Conservation (phyloP, 768 basidiomycete genomes). For the Auriscalpium microsporum region DNA sequence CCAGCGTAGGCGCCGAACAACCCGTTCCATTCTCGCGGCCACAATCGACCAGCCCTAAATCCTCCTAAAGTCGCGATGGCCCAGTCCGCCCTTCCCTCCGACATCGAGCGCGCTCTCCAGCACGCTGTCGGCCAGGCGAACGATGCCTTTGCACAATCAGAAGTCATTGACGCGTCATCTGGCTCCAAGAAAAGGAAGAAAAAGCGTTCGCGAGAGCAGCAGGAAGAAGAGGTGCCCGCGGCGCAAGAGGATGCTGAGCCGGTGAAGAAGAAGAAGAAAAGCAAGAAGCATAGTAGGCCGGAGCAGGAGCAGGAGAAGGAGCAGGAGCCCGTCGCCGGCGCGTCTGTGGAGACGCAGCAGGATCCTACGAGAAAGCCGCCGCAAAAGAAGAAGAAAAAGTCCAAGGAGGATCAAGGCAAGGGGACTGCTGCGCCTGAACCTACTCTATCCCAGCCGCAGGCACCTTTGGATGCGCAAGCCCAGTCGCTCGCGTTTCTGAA, state of each 20-base stretch:
- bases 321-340: no score
- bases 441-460: background rate
- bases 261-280: slow-evolving; percentile 28
- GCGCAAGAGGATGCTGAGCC: slow-evolving; percentile 7
- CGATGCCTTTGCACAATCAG: slow-evolving; percentile 26
- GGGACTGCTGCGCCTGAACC: slow-evolving; percentile 23
- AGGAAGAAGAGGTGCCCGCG: slow-evolving; percentile 10
- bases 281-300: slow-evolving; percentile 15
- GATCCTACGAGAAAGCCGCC: slow-evolving; percentile 18
- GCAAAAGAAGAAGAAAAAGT: slow-evolving; percentile 24
- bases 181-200: slow-evolving; percentile 23
- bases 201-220: slow-evolving; percentile 25
- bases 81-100: slow-evolving; percentile 26
- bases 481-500: slow-evolving; percentile 48
- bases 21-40: no score
- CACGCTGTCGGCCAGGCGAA: slow-evolving; percentile 40
- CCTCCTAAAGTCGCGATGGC: background rate
- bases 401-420: slow-evolving; percentile 29
- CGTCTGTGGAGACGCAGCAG: slow-evolving; percentile 3
- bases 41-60: background rate
- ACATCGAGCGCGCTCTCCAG: slow-evolving; percentile 44
- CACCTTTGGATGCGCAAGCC: background rate
- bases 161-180: slow-evolving; percentile 5
- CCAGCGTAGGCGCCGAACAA: no score
- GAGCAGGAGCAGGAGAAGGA: no score